Base-by-base conservation (phyloP, 495 filamentous ascomycete species). In the Echria macrotheca region DNA sequence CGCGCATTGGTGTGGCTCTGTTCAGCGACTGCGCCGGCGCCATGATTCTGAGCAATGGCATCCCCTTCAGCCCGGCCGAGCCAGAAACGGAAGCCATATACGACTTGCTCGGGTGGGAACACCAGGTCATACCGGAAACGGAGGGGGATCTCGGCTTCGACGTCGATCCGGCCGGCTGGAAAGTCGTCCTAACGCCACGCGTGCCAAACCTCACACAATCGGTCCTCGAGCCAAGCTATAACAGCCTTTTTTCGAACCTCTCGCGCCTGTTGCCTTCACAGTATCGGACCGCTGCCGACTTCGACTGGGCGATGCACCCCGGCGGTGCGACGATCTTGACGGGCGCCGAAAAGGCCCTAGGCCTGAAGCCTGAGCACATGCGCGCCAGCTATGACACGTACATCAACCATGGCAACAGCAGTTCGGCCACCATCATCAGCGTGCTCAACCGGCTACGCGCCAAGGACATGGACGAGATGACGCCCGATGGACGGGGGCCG, bases 261-360 rank as follows among this genome's bases (percentile, higher is more conserved):
- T 60, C 64, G 5, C 58, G 64, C 22, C 49, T 60, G 4, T 60
- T 80, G 4, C 69, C 71, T 5, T 59, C 59, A 17, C 41, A 58
- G 12, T 74, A 75, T 54, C 58, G 56, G 43, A 43, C 31, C 1
- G 67, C 79, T 1, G 38, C 58, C 0, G 78, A 81, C 44, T 82
- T 84, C 45, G 81, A 86, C 61, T 86, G 82, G 82, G 82, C 81
- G 0, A 70, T 85, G 52, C 82, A 86, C 56, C 82, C 82, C 0
- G 82, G 82, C 4, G 82, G 82, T 25, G 61, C 75, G 12, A 79
- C 80, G 7, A 84, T 86, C 44, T 70, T 85, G 10, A 75, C 79
- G 5, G 78, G 79, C 5, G 77, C 80, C 1, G 75, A 84, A 59
- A 61, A 64, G 29, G 70, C 66, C 8, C 70, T 81, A 68, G 53